Evolutionary conservation across 768 basidiomycete species (phyloP).

Genomic region (Tulasnella sp.): DNA sequence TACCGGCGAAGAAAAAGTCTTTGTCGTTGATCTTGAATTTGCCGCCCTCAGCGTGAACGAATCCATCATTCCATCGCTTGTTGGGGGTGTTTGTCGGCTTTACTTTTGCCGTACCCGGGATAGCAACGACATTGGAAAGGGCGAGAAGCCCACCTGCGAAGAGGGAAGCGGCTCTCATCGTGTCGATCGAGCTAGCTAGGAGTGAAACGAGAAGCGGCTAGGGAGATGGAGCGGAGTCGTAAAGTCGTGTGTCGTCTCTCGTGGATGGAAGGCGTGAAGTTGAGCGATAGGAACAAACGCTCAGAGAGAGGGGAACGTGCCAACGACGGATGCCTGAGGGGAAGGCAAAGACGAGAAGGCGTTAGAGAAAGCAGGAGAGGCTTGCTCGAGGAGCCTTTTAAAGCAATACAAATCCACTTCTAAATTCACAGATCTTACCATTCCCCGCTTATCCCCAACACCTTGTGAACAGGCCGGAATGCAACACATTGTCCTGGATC

Average conservation of each 20-base stretch:
- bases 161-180: too few species aligned
- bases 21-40: slow-evolving; percentile 31
- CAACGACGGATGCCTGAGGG: too few species aligned
- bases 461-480: not conserved
- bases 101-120: not conserved
- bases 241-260: not conserved
- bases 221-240: too few species aligned
- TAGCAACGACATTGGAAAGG: not conserved
- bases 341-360: too few species aligned
- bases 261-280: not conserved
- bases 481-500: not conserved
- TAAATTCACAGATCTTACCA: too few species aligned
- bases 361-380: too few species aligned
- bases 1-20: slow-evolving; percentile 25
- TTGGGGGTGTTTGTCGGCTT: not conserved
- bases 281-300: not conserved
- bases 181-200: too few species aligned
- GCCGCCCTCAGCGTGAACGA: slow-evolving; percentile 22
- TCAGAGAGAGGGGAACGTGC: too few species aligned
- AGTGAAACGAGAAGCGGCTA: too few species aligned
- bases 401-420: too few species aligned
- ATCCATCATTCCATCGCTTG: not conserved
- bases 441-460: not conserved
- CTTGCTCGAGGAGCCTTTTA: too few species aligned
- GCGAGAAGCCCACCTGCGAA: too few species aligned